Evolutionary conservation across 306 rosid genomes (phyloP), one percentile per base, ranked within the genome.

Genomic region (Albizia julibrissin): DNA sequence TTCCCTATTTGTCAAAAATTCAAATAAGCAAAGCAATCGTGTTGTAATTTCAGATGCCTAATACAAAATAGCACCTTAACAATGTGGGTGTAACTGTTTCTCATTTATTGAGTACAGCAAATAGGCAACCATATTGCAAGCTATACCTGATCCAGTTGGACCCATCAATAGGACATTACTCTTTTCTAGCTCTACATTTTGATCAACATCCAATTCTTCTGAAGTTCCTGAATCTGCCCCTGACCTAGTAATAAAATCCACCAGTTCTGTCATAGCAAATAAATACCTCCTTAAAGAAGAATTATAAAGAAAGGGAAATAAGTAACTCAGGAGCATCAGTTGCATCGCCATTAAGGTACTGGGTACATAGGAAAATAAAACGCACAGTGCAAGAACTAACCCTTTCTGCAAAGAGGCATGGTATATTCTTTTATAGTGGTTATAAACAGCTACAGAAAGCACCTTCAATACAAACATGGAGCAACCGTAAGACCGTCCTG

Each of bases 141-240:
- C 70, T 77, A 84, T 82, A 93, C 97, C 97, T 15, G 98, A 93
- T 69, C 98, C 98, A 27, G 98, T 93, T 76, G 98, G 98, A 76
- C 97, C 98, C 97, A 93, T 93, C 86, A 93, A 83, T 77, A 93
- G 98, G 72, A 93, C 98, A 80, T 93, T 93, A 88, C 98, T 93
- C 91, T 93, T 93, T 84, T 93, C 98, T 27, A 93, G 89, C 85
- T 93, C 96, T 54, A 93, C 97, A 64, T 77, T 86, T 79, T 91
- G 89, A 0, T 88, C 91, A 70, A 85, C 89, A 72, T 88, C 91
- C 66, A 79, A 46, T 72, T 34, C 76, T 69, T 86, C 87, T 24
- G 86, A 85, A 67, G 24, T 75, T 68, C 82, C 91, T 2, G 87
- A 76, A 59, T 87, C 96, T 82, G 84, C 84, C 87, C 79, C 94